A percentile compares a stretch with the other conserved stretches of the same genome.
phyloP scores from a whole-genome alignment of 371 early-diverging fungal species.

The Mortierella sp. region DNA sequence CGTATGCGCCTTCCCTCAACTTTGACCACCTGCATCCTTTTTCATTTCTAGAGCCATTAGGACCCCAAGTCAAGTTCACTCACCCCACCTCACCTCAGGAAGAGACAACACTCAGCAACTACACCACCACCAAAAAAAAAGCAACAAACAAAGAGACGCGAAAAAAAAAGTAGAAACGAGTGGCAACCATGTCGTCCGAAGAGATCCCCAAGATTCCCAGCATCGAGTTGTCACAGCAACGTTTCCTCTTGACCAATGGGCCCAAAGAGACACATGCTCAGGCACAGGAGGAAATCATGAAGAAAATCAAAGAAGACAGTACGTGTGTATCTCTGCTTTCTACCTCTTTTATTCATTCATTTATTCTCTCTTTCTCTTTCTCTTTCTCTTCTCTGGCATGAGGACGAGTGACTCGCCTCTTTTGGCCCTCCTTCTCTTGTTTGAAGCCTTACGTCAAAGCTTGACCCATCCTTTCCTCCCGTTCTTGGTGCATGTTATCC shows the following conservation, averaged over 20 bases:
- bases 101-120: background rate
- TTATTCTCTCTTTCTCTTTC: background rate
- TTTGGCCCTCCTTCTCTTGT: background rate
- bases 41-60: constrained; percentile 27
- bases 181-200: constrained; percentile 59
- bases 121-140: background rate
- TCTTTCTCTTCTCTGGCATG: background rate
- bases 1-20: no score
- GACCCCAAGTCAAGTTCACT: constrained; percentile 29
- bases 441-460: background rate
- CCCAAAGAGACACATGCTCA: constrained; percentile 68
- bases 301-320: constrained; percentile 80
- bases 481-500: no score
- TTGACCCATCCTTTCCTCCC: no score
- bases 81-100: background rate
- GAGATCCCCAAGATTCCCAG: constrained; percentile 82
- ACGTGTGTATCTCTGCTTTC: constrained; percentile 16
- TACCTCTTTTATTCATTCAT: background rate
- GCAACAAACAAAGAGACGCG: background rate
- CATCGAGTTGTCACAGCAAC: constrained; percentile 77
- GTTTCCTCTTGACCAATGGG: constrained; percentile 77
- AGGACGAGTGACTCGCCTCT: background rate
- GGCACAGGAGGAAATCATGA: constrained; percentile 68
- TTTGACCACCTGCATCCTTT: constrained; percentile 8
- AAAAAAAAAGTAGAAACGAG: background rate